These are phyloP conservation scores for Talaromyces sp. DNA, from an alignment of 2,329 filamentous ascomycete genomes.

Conservation along the genomic window DNA sequence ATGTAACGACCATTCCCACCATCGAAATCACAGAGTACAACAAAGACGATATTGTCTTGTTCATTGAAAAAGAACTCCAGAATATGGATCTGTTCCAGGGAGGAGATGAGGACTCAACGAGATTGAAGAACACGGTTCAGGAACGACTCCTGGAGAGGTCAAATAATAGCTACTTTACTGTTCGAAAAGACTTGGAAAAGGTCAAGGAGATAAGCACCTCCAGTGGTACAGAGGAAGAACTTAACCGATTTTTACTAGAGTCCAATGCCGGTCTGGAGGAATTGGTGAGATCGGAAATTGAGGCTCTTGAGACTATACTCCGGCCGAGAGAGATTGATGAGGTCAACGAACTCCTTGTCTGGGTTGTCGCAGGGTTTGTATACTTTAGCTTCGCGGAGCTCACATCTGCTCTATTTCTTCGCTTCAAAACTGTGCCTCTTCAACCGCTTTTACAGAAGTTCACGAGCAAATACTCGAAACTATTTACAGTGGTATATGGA, in stretches of 20 bases:
- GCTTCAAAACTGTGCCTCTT: background rate
- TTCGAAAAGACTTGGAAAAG: background rate
- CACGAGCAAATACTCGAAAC: background rate
- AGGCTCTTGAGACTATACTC: background rate
- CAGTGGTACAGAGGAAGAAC: background rate
- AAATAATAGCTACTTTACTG: background rate
- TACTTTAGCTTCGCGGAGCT: background rate
- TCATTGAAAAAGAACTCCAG: background rate
- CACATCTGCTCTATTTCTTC: background rate
- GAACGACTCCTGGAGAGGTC: background rate
- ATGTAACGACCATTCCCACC: background rate
- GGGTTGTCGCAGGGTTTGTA: background rate
- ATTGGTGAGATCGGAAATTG: background rate
- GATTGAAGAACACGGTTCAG: background rate
- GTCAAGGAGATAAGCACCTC: background rate
- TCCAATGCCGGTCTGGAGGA: background rate
- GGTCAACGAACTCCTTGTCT: background rate
- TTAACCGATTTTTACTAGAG: background rate
- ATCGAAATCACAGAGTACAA: background rate
- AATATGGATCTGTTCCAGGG: background rate
- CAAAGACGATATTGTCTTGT: background rate
- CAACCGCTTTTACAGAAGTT: background rate
- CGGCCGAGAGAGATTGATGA: background rate
- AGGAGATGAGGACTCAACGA: slow-evolving; percentile 1
- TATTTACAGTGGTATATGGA: background rate